Conservation (phyloP, 2,329 filamentous ascomycete genomes). For the Aspergillus thermomutatus region DNA sequence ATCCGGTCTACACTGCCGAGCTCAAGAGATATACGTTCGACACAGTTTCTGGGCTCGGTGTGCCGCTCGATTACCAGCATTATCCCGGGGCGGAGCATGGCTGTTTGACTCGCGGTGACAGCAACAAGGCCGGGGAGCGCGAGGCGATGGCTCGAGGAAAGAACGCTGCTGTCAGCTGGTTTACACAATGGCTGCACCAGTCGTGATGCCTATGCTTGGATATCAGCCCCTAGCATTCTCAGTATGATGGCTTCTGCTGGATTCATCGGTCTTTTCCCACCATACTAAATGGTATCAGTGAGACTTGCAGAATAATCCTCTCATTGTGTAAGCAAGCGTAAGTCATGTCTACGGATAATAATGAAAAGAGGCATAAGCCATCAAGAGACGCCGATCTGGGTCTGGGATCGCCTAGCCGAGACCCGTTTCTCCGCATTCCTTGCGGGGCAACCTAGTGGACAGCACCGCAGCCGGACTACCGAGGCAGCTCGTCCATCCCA, state of each 20-base stretch:
- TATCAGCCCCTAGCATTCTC: too few relatives aligned
- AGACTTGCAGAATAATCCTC: neutral
- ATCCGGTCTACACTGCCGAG: slow-evolving; percentile 43
- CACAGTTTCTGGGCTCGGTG: slow-evolving; percentile 34
- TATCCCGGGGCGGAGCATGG: slow-evolving; percentile 51
- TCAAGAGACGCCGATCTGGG: neutral
- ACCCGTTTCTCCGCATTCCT: neutral
- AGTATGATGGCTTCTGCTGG: neutral
- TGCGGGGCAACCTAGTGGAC: neutral
- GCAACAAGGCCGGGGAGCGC: slow-evolving; percentile 37
- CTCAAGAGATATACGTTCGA: slow-evolving; percentile 45
- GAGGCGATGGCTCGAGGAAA: slow-evolving; percentile 48
- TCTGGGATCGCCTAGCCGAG: neutral
- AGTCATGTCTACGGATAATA: neutral
- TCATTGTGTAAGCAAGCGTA: neutral
- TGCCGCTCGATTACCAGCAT: slow-evolving; percentile 51
- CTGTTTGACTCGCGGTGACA: slow-evolving; percentile 44
- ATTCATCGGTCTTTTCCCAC: neutral
- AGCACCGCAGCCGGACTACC: neutral
- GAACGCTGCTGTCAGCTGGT: slow-evolving; percentile 48
- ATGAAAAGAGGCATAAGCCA: neutral
- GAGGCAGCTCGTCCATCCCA: neutral
- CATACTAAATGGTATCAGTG: neutral
- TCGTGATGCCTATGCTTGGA: neutral
- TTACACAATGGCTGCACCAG: slow-evolving; percentile 24